Conservation (phyloP, 495 filamentous ascomycete genomes). For the Ascodesmis nigricans region DNA sequence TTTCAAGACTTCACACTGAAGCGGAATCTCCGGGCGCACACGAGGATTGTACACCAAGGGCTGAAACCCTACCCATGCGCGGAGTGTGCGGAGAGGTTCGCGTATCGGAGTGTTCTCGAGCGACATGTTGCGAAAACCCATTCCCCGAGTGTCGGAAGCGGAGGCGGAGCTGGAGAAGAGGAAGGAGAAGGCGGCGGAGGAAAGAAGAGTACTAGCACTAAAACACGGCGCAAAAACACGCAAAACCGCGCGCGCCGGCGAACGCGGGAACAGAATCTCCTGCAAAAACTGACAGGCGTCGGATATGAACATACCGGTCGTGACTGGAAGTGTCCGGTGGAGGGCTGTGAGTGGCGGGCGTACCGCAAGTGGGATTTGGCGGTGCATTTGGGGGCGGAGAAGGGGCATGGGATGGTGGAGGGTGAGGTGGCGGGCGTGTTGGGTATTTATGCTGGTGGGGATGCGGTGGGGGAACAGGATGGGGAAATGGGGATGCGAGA, state of each 20-base stretch:
- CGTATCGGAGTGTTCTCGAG: slow-evolving; percentile 13
- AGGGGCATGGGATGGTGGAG: slow-evolving; percentile 12
- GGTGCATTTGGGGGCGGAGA: slow-evolving; percentile 11
- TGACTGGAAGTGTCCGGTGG: slow-evolving; percentile 15
- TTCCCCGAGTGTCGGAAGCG: no score
- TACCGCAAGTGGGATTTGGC: slow-evolving; percentile 15
- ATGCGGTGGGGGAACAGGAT: no score
- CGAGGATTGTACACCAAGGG: slow-evolving; percentile 50
- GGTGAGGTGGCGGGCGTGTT: slow-evolving; percentile 13
- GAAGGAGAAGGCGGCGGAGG: neutral
- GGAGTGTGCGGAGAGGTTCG: slow-evolving; percentile 12
- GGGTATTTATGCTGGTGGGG: no score
- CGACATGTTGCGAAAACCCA: slow-evolving; percentile 9
- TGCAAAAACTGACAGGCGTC: slow-evolving; percentile 14
- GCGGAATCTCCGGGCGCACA: slow-evolving; percentile 58
- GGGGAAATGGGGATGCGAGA: no score
- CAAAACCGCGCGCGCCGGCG: slow-evolving; percentile 1
- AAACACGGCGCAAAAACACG: no score
- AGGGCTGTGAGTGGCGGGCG: slow-evolving; percentile 16
- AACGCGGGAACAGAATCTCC: slow-evolving; percentile 5
- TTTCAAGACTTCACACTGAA: slow-evolving; percentile 48
- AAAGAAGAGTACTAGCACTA: slow-evolving; percentile 3
- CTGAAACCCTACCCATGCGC: slow-evolving; percentile 17
- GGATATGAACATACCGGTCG: slow-evolving; percentile 19
- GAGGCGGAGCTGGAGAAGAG: no score